A percentile compares a stretch with the other conserved stretches of the same genome.
These are phyloP conservation scores for Ophiocordyceps camponoti-leonardi DNA, from an alignment of 2,329 filamentous ascomycete species.

Conservation along the genomic window DNA sequence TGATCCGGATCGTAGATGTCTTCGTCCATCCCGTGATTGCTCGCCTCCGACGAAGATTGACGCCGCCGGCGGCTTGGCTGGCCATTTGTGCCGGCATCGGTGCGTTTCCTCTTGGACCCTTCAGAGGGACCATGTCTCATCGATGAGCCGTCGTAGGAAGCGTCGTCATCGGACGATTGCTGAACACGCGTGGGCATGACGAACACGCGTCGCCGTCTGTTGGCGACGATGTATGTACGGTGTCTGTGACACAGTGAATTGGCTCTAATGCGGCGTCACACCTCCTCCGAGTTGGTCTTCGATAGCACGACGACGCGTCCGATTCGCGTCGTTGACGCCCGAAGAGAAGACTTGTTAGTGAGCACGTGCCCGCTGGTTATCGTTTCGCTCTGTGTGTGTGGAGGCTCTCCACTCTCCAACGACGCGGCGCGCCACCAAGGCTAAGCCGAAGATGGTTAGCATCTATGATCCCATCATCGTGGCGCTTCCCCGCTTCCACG, in stretches of 20 bases:
- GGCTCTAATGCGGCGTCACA: too few relatives aligned
- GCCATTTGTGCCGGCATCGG: conserved; percentile 7
- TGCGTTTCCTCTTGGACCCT: conserved; percentile 15
- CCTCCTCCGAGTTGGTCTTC: too few relatives aligned
- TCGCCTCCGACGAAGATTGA: conserved; percentile 4
- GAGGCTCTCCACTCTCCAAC: too few relatives aligned
- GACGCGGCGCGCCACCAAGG: too few relatives aligned
- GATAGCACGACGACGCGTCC: too few relatives aligned
- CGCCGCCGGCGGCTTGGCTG: conserved; percentile 8
- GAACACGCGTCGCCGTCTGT: neutral
- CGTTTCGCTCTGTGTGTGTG: too few relatives aligned
- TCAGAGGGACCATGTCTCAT: neutral
- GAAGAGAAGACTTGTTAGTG: too few relatives aligned
- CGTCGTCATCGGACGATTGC: conserved; percentile 4
- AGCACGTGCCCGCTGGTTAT: too few relatives aligned
- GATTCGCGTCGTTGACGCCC: too few relatives aligned
- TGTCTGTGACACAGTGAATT: neutral
- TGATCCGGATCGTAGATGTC: conserved; percentile 70
- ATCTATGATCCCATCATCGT: too few relatives aligned
- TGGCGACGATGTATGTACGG: neutral
- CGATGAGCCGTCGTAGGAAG: conserved; percentile 4
- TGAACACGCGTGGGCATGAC: conserved; percentile 11
- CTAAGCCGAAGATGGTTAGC: too few relatives aligned
- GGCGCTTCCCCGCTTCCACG: too few relatives aligned
- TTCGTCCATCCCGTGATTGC: conserved; percentile 6